Percentiles rank a stretch among this genome's conserved stretches.
Conservation (phyloP, 1,284 basidiomycete genomes). For the Sporisorium iseilematis-ciliati region DNA sequence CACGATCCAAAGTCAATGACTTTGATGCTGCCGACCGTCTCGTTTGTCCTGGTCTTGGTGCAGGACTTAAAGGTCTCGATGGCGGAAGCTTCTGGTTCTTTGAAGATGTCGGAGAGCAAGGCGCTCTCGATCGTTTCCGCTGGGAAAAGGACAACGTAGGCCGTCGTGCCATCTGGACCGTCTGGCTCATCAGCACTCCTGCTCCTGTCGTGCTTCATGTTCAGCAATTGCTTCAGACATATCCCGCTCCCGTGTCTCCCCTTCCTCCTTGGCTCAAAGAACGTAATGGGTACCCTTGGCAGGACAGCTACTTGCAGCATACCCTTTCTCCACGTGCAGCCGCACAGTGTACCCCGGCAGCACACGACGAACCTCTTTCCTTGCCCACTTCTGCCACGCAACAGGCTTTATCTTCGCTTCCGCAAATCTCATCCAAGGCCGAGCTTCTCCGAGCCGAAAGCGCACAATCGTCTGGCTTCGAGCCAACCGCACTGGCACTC, state of each 20-base stretch:
- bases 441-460: no score
- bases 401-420: no score
- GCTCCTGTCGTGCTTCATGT: conserved; percentile 39
- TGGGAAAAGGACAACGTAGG: conserved; percentile 39
- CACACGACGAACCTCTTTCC: neutral
- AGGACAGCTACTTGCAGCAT: conserved; percentile 28
- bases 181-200: conserved; percentile 53
- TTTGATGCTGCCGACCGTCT: conserved; percentile 38
- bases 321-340: neutral
- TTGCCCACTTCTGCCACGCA: neutral
- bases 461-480: no score
- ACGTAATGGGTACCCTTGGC: conserved; percentile 42
- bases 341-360: neutral
- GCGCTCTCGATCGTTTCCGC: conserved; percentile 42
- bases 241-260: conserved; percentile 20
- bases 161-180: conserved; percentile 54
- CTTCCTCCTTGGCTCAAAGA: conserved; percentile 43
- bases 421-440: no score
- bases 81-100: conserved; percentile 60
- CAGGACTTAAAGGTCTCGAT: conserved; percentile 42
- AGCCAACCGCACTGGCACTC: no score
- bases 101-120: conserved; percentile 51
- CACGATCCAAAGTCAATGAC: conserved; percentile 21
- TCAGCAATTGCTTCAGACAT: conserved; percentile 34
- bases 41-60: conserved; percentile 46